Evolutionary conservation across 225 moss, liverwort and hornwort species (phyloP), one percentile per base, ranked within the genome.

Genomic region (Polytrichum formosum): DNA sequence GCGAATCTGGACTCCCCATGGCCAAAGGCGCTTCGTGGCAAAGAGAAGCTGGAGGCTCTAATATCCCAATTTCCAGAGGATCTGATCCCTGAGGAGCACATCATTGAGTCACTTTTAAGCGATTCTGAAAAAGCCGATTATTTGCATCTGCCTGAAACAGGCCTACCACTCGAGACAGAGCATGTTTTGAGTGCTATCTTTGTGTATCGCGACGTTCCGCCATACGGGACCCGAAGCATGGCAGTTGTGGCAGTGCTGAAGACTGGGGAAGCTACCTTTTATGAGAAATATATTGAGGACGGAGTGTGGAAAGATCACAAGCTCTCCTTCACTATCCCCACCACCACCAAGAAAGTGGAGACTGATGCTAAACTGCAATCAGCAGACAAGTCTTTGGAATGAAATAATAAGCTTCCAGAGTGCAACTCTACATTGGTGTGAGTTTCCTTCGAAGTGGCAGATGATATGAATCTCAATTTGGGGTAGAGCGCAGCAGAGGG

Each of bases 181-280:
- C 82, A 67, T 31, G 0, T 0, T 1, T 5, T 83, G 0, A 92
- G 97, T 81, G 72, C 94, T 6, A 88, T 98, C 64, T 98, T 98
- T 77, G 83, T 98, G 17, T 64, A 79, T 0, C 7, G 0, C 0
- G 55, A 37, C 20, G 1, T 67, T 23, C 76, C 68, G 10, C 68
- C 75, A 5, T 94, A 90, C 28, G 90, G 92, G 16, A 98, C 97
- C 35, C 87, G 94, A 54, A 94, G 92, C 74, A 98, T 94, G 92
- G 28, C 88, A 23, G 80, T 98, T 28, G 72, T 98, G 56, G 88
- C 86, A 6, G 82, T 98, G 37, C 81, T 31, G 13, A 90, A 78
- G 63, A 80, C 78, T 55, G 97, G 94, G 59, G 72, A 63, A 1
- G 76, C 81, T 9, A 87, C 82, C 0, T 81, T 91, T 46, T 87